Base-by-base conservation (phyloP, 2,329 filamentous ascomycete genomes). In the Fusarium drepaniforme region DNA sequence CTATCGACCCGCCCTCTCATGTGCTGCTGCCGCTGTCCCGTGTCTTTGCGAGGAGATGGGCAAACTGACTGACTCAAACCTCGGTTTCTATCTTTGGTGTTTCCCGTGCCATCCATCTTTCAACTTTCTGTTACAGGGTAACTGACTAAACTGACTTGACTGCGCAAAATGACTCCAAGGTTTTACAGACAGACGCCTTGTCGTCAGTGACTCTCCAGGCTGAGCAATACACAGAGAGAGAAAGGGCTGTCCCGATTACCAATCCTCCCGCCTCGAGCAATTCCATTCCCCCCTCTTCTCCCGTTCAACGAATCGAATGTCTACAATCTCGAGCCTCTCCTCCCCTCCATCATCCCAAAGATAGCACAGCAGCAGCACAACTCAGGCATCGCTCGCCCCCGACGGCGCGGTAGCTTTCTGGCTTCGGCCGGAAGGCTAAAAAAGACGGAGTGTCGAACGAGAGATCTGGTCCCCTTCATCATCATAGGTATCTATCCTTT, bases 41-140 rank as follows among this genome's bases (percentile, higher is more conserved):
- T 69, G 60, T 65, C 37, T 66, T 68, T 65, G 49, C 28, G 18
- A 9, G 28, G 28, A n/a, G 49, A 53, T n/a, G 25, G 25, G 28
- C 6, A n/a, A 8, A 30, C 25, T 53, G 25, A 51, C 15, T 30
- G 46, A 51, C 25, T 51, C 25, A 51, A 53, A 46, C 33, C 30
- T 58, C 37, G 37, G n/a, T 70, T 71, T 74, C 71, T 68, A 60
- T 64, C 67, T 73, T 64, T 68, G 60, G 33, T 35, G 12, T 42
- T 62, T 16, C 16, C 8, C 13, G 28, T 56, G 49, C 18, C 30
- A 53, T 28, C 49, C 51, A 57, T 37, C 25, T 18, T 16, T 21
- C 53, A 35, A 12, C 21, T 35, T 25, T 25, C 13, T 5, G 3
- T 23, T 37, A 38, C 28, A 56, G 28, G 49, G 18, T 56, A 37